phyloP scores from a whole-genome alignment of 805 yeast species.

The Pichia thaimueangensis region DNA sequence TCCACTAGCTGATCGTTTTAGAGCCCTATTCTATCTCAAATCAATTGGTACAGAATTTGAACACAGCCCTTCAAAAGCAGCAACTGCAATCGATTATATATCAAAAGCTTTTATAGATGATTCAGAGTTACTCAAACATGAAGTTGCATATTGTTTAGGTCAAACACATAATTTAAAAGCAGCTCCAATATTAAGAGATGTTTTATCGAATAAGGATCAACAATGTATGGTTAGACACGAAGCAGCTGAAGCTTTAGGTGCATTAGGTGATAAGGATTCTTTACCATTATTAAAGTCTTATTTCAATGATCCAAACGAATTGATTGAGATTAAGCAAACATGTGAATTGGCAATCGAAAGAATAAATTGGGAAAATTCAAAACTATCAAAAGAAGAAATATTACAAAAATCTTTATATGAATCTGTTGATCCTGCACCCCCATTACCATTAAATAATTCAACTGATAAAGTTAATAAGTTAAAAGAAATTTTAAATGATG shows the following conservation, averaged over 20 bases:
- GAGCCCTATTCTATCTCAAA: conserved; percentile 90
- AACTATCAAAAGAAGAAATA: conserved; percentile 54
- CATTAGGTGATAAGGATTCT: conserved; percentile 77
- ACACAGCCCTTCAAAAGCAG: conserved; percentile 46
- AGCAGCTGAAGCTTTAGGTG: conserved; percentile 98
- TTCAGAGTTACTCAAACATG: conserved; percentile 91
- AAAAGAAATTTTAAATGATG: conserved; percentile 66
- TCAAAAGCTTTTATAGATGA: conserved; percentile 75
- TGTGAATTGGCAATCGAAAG: conserved; percentile 96
- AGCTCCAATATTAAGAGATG: conserved; percentile 67
- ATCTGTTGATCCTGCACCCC: conserved; percentile 98
- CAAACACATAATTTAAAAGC: conserved; percentile 84
- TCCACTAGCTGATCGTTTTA: conserved; percentile 78
- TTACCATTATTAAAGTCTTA: conserved; percentile 60
- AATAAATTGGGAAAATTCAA: conserved; percentile 85
- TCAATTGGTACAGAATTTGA: conserved; percentile 72
- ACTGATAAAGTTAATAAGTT: conserved; percentile 60
- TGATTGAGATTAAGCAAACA: conserved; percentile 88
- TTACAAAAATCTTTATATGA: conserved; percentile 73
- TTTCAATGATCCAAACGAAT: conserved; percentile 58
- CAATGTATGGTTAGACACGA: conserved; percentile 98
- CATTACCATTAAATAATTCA: conserved; percentile 53
- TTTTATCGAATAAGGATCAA: conserved; percentile 59
- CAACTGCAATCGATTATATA: conserved; percentile 70
- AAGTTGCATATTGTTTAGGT: conserved; percentile 94